Evolutionary conservation across 768 basidiomycete genomes (phyloP), one percentile per base, ranked within the genome.

Genomic region (Pleurotus eryngii): DNA sequence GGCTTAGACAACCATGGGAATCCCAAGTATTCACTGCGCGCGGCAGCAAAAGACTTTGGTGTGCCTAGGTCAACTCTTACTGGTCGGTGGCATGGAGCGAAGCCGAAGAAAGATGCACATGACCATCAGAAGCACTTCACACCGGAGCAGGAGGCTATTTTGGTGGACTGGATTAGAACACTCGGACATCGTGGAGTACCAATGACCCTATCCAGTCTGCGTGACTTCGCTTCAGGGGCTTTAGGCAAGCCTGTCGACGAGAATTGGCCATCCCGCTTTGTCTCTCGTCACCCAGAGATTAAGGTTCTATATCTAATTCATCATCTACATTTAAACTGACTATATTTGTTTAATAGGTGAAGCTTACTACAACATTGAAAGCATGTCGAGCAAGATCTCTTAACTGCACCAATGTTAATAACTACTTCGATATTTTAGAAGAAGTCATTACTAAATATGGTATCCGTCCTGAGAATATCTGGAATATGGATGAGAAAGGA

Each of bases 401-500:
- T 59, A 77, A 77, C 55, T 37, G 7, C 3, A 39, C 65, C 5
- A 57, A 56, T 9, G 68, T 76, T 8, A 53, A 61, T 1, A 17
- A 66, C 5, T 67, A 71, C 54, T 73, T 40, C n/a, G 38, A 64
- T 1, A 30, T 64, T 1, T 59, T 72, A 2, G 40, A 61, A 5
- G 47, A 65, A 7, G 18, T 67, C 14, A 55, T 73, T n/a, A 15
- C 63, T 4, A 49, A 65, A 26, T 49, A 67, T 22, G 49, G 60
- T 11, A 71, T 73, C 22, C 59, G 66, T 5, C 50, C 49, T 37
- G 58, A 68, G 46, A 70, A 73, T 43, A 57, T 68, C 12, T 73
- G 65, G 18, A 71, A 71, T 45, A 69, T 70, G 67, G 68, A 70
- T 48, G 64, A 72, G 62, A 72, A 72, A 53, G 71, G 68, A 2